Evolutionary conservation across 1,284 basidiomycete genomes (phyloP).

Genomic region (Bondarzewia mesenterica): DNA sequence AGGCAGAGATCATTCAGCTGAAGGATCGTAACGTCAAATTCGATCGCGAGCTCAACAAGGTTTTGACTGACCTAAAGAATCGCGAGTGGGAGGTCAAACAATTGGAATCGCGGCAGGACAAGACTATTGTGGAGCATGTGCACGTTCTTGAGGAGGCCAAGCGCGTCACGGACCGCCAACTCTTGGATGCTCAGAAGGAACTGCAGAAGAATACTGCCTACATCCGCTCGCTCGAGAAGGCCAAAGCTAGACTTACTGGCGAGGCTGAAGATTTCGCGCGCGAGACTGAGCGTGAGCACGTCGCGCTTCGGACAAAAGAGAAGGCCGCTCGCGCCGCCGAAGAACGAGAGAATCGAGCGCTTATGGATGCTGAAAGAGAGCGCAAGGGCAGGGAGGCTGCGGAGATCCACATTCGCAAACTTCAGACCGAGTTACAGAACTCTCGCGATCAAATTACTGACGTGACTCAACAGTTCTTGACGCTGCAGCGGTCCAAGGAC

Average conservation of each 20-base stretch:
- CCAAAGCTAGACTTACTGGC: conserved; percentile 64
- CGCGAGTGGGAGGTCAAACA: conserved; percentile 85
- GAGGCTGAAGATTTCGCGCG: conserved; percentile 84
- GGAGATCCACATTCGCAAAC: conserved; percentile 49
- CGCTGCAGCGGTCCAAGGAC: conserved; percentile 55
- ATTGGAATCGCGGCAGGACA: conserved; percentile 84
- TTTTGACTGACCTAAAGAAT: conserved; percentile 70
- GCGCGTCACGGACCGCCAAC: conserved; percentile 89
- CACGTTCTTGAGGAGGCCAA: conserved; percentile 97
- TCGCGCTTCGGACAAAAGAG: conserved; percentile 59
- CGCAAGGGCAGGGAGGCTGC: conserved; percentile 54
- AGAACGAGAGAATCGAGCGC: conserved; percentile 45
- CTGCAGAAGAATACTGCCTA: conserved; percentile 67
- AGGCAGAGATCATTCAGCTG: conserved; percentile 59
- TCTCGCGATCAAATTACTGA: conserved; percentile 46
- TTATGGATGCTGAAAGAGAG: conserved; percentile 58
- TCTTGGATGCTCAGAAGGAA: conserved; percentile 75
- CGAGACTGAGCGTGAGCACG: conserved; percentile 69
- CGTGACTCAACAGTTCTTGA: conserved; percentile 40
- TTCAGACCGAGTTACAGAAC: conserved; percentile 53
- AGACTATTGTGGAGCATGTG: conserved; percentile 98
- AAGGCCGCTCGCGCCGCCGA: conserved; percentile 55
- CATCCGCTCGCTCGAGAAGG: conserved; percentile 80
- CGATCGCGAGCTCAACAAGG: conserved; percentile 77
- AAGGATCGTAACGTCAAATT: conserved; percentile 69